phyloP scores from a whole-genome alignment of 2,329 filamentous ascomycete species.

The Aspergillus terreus region DNA sequence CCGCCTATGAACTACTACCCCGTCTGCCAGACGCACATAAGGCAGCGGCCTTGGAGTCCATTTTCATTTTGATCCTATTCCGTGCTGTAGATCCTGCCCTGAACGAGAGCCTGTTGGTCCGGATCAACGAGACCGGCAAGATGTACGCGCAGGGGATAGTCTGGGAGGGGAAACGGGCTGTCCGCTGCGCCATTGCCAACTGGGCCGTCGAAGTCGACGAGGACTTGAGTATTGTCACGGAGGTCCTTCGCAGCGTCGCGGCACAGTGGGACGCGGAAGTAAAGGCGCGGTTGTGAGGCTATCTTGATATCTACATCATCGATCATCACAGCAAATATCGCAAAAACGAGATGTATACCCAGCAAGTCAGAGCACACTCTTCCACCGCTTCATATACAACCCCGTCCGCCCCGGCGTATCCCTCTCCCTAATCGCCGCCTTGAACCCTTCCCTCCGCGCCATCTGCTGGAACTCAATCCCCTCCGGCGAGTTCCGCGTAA shows the following conservation, averaged over 20 bases:
- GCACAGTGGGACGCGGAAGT: background rate
- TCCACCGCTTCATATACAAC: slow-evolving; percentile 3
- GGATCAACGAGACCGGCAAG: background rate
- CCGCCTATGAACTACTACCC: background rate
- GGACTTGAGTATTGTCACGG: background rate
- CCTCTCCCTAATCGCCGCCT: background rate
- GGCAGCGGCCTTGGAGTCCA: background rate
- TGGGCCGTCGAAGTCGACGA: background rate
- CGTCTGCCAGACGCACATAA: background rate
- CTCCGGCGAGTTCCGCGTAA: slow-evolving; percentile 7
- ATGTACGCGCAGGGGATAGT: background rate
- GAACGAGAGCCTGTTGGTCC: background rate
- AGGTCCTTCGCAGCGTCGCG: background rate
- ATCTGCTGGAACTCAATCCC: slow-evolving; percentile 5
- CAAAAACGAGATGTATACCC: too few relatives aligned
- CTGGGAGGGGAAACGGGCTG: background rate
- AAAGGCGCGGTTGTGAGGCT: background rate
- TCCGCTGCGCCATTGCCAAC: background rate
- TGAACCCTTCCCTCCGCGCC: slow-evolving; percentile 2
- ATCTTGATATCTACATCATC: too few relatives aligned
- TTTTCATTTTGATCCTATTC: background rate
- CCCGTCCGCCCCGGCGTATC: slow-evolving; percentile 1
- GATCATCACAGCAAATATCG: too few relatives aligned
- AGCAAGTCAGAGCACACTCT: slow-evolving; percentile 6
- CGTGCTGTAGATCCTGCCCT: background rate